phyloP scores from a whole-genome alignment of 2,329 filamentous ascomycete species.

The Hypocreales sp. region DNA sequence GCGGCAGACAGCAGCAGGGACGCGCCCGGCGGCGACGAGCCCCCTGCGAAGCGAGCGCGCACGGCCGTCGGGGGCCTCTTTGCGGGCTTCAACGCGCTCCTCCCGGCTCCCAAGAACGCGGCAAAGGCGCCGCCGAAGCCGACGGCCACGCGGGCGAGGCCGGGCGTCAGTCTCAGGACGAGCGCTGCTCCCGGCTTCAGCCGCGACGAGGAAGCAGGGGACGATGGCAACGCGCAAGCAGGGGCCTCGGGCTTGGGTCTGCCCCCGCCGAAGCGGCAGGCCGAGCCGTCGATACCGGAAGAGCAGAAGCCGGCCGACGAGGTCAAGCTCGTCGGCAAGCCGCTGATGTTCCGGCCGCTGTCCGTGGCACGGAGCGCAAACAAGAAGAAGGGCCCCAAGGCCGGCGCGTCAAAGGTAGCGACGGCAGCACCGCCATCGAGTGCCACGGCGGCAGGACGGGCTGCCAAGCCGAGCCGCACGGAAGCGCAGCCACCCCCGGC shows the following conservation, averaged over 20 bases:
- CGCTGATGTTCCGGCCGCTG: conserved; percentile 77
- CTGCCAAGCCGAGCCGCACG: background rate
- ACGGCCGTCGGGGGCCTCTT: conserved; percentile 45
- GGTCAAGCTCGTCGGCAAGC: conserved; percentile 58
- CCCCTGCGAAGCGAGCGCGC: conserved; percentile 57
- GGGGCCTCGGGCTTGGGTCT: conserved; percentile 17
- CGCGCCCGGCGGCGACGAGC: conserved; percentile 14
- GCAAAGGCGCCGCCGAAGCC: conserved; percentile 13
- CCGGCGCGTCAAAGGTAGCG: conserved; percentile 6
- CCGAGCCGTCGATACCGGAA: conserved; percentile 33
- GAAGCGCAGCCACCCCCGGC: conserved; percentile 2
- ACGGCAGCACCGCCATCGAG: conserved; percentile 2
- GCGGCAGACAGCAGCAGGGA: too few species aligned
- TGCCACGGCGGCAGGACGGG: too few species aligned
- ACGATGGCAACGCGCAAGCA: conserved; percentile 6
- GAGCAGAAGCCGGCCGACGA: conserved; percentile 45
- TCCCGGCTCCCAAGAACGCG: conserved; percentile 66
- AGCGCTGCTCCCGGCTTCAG: conserved; percentile 71
- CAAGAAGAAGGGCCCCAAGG: conserved; percentile 34
- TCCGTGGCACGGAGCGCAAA: conserved; percentile 69
- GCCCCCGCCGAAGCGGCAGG: conserved; percentile 23
- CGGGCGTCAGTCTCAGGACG: conserved; percentile 57
- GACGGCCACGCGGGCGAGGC: conserved; percentile 14
- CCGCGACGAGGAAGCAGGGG: conserved; percentile 22
- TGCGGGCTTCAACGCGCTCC: conserved; percentile 69